Percentiles rank a stretch among this genome's conserved stretches.
phyloP scores from a whole-genome alignment of 2,329 filamentous ascomycete species.

The Penicillium verrucosum region DNA sequence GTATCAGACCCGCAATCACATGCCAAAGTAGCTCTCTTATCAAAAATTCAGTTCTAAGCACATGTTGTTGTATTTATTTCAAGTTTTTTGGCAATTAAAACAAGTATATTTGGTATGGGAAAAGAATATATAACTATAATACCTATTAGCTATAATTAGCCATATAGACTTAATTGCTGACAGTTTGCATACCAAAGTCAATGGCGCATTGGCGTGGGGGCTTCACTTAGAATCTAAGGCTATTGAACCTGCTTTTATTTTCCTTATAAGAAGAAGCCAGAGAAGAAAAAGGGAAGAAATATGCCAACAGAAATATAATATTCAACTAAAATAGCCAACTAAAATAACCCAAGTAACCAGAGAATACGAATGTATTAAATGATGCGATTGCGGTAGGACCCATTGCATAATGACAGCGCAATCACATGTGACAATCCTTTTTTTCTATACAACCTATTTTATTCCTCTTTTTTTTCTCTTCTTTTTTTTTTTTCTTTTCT shows the following conservation, averaged over 20 bases:
- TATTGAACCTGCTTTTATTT: background rate
- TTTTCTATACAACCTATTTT: conserved; percentile 5
- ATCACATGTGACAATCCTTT: conserved; percentile 27
- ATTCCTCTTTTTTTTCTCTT: background rate
- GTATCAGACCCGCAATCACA: conserved; percentile 36
- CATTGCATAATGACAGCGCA: conserved; percentile 21
- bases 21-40: conserved; percentile 27
- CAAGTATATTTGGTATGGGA: background rate
- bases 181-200: background rate
- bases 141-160: background rate
- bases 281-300: background rate
- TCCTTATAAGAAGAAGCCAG: background rate
- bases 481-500: background rate
- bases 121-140: background rate
- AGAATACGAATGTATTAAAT: conserved; percentile 13
- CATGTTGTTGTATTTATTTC: background rate
- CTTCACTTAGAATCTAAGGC: background rate
- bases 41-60: background rate
- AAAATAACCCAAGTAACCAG: background rate
- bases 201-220: conserved; percentile 1
- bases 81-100: background rate
- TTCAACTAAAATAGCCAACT: background rate
- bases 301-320: conserved; percentile 5
- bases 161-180: background rate
- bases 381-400: conserved; percentile 17